Conservation (phyloP, 495 filamentous ascomycete species). For the Sporormia fimetaria region DNA sequence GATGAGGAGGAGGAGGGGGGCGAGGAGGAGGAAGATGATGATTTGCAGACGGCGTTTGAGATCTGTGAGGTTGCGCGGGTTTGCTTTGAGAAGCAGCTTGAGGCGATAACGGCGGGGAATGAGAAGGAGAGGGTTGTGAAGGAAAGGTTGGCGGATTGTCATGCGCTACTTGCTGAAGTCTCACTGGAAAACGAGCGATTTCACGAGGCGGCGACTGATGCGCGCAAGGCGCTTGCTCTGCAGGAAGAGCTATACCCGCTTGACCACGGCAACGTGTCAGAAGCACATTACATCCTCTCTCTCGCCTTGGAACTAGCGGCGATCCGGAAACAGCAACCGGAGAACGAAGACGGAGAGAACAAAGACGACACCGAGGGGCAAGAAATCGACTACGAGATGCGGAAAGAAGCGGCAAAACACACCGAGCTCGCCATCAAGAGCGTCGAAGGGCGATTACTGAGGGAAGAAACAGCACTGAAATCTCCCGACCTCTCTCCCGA, state of each 20-base stretch:
- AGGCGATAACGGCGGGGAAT: constrained; percentile 32
- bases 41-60: constrained; percentile 81
- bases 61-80: constrained; percentile 83
- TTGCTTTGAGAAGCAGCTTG: constrained; percentile 53
- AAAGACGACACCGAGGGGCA: constrained; percentile 5
- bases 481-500: constrained; percentile 3
- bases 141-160: constrained; percentile 78
- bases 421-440: constrained; percentile 22
- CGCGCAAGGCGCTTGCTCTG: constrained; percentile 59
- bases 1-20: constrained; percentile 48
- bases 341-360: constrained; percentile 24
- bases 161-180: constrained; percentile 87
- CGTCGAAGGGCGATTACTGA: constrained; percentile 18
- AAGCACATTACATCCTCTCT: constrained; percentile 92
- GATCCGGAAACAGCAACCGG: constrained; percentile 36
- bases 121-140: constrained; percentile 49
- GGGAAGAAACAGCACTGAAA: constrained; percentile 11
- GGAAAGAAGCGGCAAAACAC: constrained; percentile 24
- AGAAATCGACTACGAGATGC: constrained; percentile 22
- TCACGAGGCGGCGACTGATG: constrained; percentile 65
- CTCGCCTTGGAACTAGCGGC: constrained; percentile 90
- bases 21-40: constrained; percentile 66
- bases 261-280: constrained; percentile 73
- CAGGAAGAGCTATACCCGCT: constrained; percentile 64
- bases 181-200: constrained; percentile 91